Conservation (phyloP, 164 flowering plant species). For the Magnolia kwangsiensis region DNA sequence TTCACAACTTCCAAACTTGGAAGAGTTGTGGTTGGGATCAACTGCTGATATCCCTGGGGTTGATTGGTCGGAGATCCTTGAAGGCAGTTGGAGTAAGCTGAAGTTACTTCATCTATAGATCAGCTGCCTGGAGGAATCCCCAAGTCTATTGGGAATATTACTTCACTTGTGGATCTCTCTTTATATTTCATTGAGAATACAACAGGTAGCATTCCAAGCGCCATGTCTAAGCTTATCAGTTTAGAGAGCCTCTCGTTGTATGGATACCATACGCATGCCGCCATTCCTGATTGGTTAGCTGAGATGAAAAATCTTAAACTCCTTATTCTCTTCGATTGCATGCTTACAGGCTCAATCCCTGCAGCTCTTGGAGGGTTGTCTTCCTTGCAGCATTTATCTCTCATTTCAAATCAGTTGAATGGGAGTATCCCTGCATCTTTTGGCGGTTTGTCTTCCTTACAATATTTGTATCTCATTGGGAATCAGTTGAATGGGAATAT, state of each 20-base stretch:
- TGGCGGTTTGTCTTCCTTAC: too few relatives aligned
- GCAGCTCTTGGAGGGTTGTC: too few relatives aligned
- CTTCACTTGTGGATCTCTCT: not conserved
- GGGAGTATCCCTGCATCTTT: too few relatives aligned
- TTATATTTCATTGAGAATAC: not conserved
- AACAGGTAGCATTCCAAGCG: not conserved
- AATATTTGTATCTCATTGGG: too few relatives aligned
- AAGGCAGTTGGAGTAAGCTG: constrained; percentile 1
- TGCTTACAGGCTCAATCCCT: constrained; percentile 33
- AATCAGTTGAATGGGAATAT: not conserved
- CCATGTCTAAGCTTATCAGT: not conserved
- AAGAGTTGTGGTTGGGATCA: not conserved
- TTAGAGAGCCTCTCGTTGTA: not conserved
- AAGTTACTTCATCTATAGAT: not conserved
- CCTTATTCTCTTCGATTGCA: not conserved
- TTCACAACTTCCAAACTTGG: not conserved
- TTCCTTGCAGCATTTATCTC: too few relatives aligned
- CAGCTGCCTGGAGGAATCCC: constrained; percentile 19
- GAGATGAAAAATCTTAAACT: not conserved
- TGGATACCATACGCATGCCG: not conserved
- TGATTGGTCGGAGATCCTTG: not conserved
- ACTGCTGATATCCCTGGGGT: not conserved
- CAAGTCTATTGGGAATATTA: constrained; percentile 8
- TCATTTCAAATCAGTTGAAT: too few relatives aligned
- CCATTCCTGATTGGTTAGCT: not conserved